A percentile compares a stretch with the other conserved stretches of the same genome.
Evolutionary conservation across 768 basidiomycete genomes (phyloP).

Genomic region (Mycena indigotica): DNA sequence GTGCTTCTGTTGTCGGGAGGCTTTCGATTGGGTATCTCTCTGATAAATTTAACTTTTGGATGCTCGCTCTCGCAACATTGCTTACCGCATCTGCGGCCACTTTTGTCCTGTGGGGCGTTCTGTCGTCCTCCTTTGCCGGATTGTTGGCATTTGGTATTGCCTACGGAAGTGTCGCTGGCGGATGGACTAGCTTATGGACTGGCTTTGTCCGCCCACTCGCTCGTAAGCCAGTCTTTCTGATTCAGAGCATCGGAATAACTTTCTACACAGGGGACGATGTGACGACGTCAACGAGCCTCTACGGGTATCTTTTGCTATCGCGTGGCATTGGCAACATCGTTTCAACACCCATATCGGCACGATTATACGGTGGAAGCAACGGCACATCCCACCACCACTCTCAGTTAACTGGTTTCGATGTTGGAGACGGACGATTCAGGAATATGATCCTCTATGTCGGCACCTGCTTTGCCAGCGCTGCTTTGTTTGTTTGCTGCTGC

Average conservation of each 20-base stretch:
- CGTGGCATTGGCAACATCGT: constrained; percentile 35
- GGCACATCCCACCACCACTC: neutral
- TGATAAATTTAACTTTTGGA: constrained; percentile 30
- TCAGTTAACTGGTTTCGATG: constrained; percentile 27
- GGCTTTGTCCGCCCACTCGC: constrained; percentile 30
- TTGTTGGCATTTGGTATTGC: constrained; percentile 28
- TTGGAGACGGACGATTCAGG: constrained; percentile 29
- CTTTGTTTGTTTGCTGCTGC: constrained; percentile 20
- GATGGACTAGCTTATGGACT: constrained; percentile 31
- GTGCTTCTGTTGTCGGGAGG: constrained; percentile 28
- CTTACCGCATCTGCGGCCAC: constrained; percentile 26
- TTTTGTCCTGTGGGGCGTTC: constrained; percentile 34
- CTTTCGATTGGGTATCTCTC: constrained; percentile 30
- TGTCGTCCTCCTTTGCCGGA: constrained; percentile 28
- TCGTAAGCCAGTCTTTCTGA: constrained; percentile 14
- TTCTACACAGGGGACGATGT: constrained; percentile 29
- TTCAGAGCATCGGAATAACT: too few species aligned
- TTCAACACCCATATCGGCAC: constrained; percentile 29
- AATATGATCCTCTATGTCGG: constrained; percentile 34
- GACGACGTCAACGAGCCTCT: constrained; percentile 24
- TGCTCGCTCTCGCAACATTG: constrained; percentile 21
- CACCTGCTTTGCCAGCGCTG: constrained; percentile 34
- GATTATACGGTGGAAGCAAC: neutral
- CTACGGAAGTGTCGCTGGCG: constrained; percentile 30
- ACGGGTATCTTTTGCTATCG: constrained; percentile 28